Evolutionary conservation across 208 protist genomes (phyloP).

Genomic region (Acanthamoeba culbertsoni): DNA sequence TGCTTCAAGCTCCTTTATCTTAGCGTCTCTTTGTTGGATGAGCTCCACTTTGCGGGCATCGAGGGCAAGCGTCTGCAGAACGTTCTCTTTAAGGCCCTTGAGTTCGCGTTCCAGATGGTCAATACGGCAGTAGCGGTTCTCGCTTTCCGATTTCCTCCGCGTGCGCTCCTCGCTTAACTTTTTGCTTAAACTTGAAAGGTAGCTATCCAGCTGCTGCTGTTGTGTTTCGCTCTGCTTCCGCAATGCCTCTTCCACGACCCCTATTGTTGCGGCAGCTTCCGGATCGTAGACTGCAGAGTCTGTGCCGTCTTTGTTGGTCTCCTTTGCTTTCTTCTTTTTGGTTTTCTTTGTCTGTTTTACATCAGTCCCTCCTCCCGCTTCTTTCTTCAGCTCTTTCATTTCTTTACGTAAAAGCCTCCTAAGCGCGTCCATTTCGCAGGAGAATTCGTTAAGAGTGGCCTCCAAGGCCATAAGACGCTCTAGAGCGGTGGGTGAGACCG

Average conservation of each 20-base stretch:
- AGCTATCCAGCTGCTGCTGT: neutral
- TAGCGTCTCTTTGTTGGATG: neutral
- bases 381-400: conserved; percentile 8
- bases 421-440: neutral
- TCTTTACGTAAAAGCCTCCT: neutral
- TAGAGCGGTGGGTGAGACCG: neutral
- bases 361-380: neutral
- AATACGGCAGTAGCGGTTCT: neutral
- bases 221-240: neutral
- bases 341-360: neutral
- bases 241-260: neutral
- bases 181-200: neutral
- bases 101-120: neutral
- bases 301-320: neutral
- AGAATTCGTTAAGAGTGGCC: neutral
- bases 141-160: neutral
- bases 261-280: neutral
- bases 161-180: neutral
- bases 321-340: neutral
- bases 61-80: neutral
- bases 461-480: neutral
- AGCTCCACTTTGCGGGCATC: conserved; percentile 14
- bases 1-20: neutral
- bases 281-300: neutral
- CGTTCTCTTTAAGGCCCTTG: neutral